phyloP scores from a whole-genome alignment of 768 basidiomycete species.

The Boletales sp. region DNA sequence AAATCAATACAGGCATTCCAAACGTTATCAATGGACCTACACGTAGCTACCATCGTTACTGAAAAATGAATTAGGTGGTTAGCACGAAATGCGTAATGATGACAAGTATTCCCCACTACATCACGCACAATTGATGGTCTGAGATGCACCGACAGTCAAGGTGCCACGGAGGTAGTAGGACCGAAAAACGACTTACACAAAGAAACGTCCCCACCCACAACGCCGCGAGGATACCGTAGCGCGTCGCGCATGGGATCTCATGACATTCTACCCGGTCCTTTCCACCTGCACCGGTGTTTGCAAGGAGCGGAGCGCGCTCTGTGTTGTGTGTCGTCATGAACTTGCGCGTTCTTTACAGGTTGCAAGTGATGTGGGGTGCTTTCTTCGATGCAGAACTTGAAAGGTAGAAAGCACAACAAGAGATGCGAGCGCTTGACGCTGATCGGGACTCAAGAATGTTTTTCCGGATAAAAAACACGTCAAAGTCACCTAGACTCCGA shows the following conservation, averaged over 20 bases:
- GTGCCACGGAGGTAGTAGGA: no score
- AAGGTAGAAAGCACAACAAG: no score
- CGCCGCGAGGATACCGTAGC: conserved; percentile 62
- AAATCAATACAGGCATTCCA: neutral
- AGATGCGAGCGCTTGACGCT: no score
- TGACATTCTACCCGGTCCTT: conserved; percentile 42
- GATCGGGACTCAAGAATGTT: no score
- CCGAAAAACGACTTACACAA: conserved; percentile 44
- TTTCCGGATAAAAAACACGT: no score
- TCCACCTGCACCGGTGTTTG: neutral
- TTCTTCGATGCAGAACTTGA: no score
- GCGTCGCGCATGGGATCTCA: conserved; percentile 54
- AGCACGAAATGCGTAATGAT: neutral
- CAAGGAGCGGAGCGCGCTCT: conserved; percentile 29
- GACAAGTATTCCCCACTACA: neutral
- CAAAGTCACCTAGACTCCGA: no score
- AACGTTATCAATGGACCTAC: neutral
- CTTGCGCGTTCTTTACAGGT: neutral
- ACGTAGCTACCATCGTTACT: conserved; percentile 26
- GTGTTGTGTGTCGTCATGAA: conserved; percentile 5
- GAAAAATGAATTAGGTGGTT: neutral
- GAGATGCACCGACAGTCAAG: neutral
- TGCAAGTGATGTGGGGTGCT: neutral
- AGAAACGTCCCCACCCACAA: conserved; percentile 71
- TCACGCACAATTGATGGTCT: conserved; percentile 14